phyloP scores from a whole-genome alignment of 495 filamentous ascomycete genomes.

The Neurospora sp. region DNA sequence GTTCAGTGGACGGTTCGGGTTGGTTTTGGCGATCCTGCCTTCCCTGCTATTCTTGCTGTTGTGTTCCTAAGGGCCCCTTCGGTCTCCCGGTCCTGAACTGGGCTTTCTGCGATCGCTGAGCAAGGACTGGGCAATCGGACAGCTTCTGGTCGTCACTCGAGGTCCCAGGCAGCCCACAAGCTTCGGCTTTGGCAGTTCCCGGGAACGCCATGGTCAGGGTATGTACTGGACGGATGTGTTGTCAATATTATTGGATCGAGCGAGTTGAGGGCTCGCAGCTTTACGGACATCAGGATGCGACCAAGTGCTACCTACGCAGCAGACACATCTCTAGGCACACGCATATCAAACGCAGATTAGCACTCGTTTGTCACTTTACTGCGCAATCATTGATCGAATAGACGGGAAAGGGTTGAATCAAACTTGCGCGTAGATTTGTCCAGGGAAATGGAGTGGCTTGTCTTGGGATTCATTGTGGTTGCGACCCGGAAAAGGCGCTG shows the following conservation, averaged over 20 bases:
- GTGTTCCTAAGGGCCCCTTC: background rate
- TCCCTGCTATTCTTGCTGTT: background rate
- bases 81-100: background rate
- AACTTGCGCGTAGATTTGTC: background rate
- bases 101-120: background rate
- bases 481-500: background rate
- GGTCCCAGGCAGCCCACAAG: background rate
- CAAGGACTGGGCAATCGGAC: background rate
- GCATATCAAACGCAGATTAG: background rate
- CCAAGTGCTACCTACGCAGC: background rate
- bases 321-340: background rate
- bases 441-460: background rate
- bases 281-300: background rate
- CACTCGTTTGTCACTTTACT: background rate
- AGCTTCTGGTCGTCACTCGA: background rate
- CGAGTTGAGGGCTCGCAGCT: background rate
- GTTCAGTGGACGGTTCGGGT: background rate
- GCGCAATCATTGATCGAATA: background rate
- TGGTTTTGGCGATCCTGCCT: background rate
- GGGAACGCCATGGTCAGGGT: slow-evolving; percentile 2
- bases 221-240: background rate
- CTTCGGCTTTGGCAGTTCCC: slow-evolving; percentile 3
- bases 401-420: background rate
- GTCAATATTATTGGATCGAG: background rate
- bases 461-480: background rate